Evolutionary conservation across 2,329 filamentous ascomycete species (phyloP).

Genomic region (Lasiodiplodia hormozganensis): DNA sequence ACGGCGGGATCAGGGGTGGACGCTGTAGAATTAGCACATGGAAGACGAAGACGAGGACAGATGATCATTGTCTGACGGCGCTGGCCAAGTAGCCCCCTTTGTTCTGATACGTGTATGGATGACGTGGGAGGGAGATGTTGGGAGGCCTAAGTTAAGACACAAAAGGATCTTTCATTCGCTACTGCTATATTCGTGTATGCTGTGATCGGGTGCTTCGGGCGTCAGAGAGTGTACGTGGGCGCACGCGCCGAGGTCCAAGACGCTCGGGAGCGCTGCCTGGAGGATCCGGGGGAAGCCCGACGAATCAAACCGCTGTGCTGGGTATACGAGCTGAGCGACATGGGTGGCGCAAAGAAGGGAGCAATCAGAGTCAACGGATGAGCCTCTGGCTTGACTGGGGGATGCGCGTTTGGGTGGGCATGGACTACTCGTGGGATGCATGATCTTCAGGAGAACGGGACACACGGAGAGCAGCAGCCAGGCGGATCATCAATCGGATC

Average conservation of each 20-base stretch:
- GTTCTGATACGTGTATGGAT: constrained; percentile 16
- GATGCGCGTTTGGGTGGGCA: constrained; percentile 6
- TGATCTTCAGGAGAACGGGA: constrained; percentile 22
- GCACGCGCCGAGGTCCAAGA: constrained; percentile 8
- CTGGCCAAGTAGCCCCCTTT: not conserved
- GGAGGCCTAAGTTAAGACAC: constrained; percentile 3
- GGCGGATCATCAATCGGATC: constrained; percentile 10
- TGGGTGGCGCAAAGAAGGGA: not conserved
- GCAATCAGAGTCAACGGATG: not conserved
- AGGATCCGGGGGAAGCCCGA: constrained; percentile 12
- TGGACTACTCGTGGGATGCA: not conserved
- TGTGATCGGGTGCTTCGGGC: not conserved
- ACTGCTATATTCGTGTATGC: not conserved
- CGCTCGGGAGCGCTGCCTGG: not conserved
- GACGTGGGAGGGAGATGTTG: constrained; percentile 11
- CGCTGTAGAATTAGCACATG: constrained; percentile 23
- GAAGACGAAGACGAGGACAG: constrained; percentile 21
- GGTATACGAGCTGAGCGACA: not conserved
- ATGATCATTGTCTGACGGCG: constrained; percentile 18
- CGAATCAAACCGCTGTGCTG: constrained; percentile 4
- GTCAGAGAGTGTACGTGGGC: not conserved
- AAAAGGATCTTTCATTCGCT: constrained; percentile 7
- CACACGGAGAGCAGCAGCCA: not conserved
- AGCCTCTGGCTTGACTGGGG: not conserved
- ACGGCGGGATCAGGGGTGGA: not conserved